Percentiles rank a stretch among this genome's conserved stretches.
These are phyloP conservation scores for Coemansia sp. DNA, from an alignment of 192 early-diverging fungal genomes.

Conservation along the genomic window DNA sequence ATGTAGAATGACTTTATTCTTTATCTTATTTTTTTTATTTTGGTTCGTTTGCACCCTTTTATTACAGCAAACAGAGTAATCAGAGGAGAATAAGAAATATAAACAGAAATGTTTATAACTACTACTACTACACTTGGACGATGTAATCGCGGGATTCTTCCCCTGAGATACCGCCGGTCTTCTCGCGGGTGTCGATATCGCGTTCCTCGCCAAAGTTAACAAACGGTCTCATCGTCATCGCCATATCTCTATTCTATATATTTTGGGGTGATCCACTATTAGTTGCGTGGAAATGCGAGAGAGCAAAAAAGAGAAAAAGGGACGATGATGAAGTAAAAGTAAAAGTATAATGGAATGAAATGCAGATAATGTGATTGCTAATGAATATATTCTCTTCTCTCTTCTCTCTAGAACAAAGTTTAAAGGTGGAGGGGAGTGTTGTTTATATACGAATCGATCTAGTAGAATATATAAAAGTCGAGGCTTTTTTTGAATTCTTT, in stretches of 20 bases:
- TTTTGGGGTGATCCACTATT: neutral
- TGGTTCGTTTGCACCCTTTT: neutral
- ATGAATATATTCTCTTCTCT: too few relatives aligned
- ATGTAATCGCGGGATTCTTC: constrained; percentile 49
- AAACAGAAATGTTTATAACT: too few relatives aligned
- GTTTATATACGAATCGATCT: too few relatives aligned
- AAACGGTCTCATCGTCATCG: constrained; percentile 18
- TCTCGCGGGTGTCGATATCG: constrained; percentile 50
- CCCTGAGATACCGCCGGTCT: constrained; percentile 31
- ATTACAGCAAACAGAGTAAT: too few relatives aligned
- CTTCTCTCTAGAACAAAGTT: too few relatives aligned
- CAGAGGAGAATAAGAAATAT: too few relatives aligned
- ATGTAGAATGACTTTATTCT: neutral
- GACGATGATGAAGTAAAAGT: neutral
- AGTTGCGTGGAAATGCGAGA: neutral
- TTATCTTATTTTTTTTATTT: neutral
- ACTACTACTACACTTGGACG: constrained; percentile 14
- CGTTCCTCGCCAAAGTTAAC: constrained; percentile 33
- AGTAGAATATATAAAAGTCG: too few relatives aligned
- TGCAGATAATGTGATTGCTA: too few relatives aligned
- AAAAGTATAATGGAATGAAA: too few relatives aligned
- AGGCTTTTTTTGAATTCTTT: too few relatives aligned
- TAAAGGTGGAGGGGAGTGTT: too few relatives aligned
- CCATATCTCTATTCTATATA: too few relatives aligned
- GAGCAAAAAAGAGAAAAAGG: neutral